phyloP scores from a whole-genome alignment of 306 rosid genomes.

The Mimosa pudica region DNA sequence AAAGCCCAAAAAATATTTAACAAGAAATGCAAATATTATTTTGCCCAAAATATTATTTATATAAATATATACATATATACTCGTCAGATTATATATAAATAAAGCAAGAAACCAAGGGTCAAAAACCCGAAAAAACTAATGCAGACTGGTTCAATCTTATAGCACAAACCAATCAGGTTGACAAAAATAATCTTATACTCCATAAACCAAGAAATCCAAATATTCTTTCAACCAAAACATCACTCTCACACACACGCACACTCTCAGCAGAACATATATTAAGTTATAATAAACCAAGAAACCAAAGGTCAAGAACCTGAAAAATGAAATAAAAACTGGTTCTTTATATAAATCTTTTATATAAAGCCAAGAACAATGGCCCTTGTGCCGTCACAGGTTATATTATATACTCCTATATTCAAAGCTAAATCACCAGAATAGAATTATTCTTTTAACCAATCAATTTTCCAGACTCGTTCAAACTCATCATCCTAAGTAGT shows the following conservation, averaged over 20 bases:
- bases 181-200: too few species aligned
- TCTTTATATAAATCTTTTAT: not conserved
- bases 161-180: too few species aligned
- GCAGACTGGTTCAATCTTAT: too few species aligned
- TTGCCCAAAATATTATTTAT: too few species aligned
- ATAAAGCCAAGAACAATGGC: not conserved
- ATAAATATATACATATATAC: too few species aligned
- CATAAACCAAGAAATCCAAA: constrained; percentile 13
- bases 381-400: constrained; percentile 8
- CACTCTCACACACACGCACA: not conserved
- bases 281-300: not conserved
- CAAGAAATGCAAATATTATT: constrained; percentile 1
- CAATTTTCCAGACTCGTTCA: constrained; percentile 18
- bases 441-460: constrained; percentile 26
- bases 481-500: constrained; percentile 2
- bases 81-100: too few species aligned
- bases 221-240: not conserved
- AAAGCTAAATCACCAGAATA: constrained; percentile 39
- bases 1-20: not conserved
- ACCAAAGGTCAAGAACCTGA: constrained; percentile 38
- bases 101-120: not conserved
- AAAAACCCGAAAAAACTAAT: too few species aligned
- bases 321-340: constrained; percentile 18
- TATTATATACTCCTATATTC: constrained; percentile 10
- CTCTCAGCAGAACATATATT: constrained; percentile 1